Base-by-base conservation (phyloP, 768 basidiomycete species). In the Suillus brevipes region DNA sequence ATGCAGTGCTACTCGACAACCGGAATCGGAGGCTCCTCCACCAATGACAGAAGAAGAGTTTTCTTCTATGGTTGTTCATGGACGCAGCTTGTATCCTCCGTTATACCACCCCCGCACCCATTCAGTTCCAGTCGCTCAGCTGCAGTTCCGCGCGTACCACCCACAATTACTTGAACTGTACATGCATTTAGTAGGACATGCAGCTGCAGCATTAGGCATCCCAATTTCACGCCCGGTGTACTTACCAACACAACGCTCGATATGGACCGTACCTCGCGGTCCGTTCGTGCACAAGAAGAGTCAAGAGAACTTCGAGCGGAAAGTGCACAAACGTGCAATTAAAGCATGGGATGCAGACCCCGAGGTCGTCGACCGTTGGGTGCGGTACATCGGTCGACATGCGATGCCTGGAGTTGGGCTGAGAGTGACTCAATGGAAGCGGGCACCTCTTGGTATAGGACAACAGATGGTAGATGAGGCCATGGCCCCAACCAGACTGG, bases 261-360 rank as follows among this genome's bases (percentile, higher is more conserved):
- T 97, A 12, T 94, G 92, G 89, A 97, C 97, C 0, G 95, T 97
- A 20, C 82, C 84, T 10, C 86, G 89, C 42, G 85, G 87, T 4
- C 96, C 97, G 12, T 99, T 99, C 73, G 89, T 86, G 6, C 90
- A 96, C 76, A 99, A 99, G 74, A 97, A 97, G 78, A 81, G 85
- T 20, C 95, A 98, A 77, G 95, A 99, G 81, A 99, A 98, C 78
- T 99, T 97, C 75, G 90, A 95, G 75, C 81, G 93, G 34, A 85
- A 82, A 70, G 88, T 89, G 61, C 91, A 96, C 73, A 92, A 91
- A 72, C 85, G 96, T 13, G 85, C 85, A 45, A 87, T 99, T 78
- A 96, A 95, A 77, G 92, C 95, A 0, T 99, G 86, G 84, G 97
- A 99, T 76, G 87, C 95, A 20, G 84, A 95, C 71, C 79, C 85